Base-by-base conservation (phyloP, 352 stramenopile species). In the Phytophthora meadii region DNA sequence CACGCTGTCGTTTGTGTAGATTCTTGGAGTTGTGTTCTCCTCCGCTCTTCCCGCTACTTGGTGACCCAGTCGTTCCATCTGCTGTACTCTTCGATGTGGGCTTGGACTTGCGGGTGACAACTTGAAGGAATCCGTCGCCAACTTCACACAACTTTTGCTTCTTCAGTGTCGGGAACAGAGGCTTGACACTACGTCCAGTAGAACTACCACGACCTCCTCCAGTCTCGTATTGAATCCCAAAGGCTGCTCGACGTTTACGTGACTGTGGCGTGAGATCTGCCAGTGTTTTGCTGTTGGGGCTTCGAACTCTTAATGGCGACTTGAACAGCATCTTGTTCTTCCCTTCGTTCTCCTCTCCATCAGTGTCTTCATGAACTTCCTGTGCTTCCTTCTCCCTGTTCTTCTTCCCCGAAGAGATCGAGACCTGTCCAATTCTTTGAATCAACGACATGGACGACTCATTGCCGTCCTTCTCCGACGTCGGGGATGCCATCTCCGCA, bases 341-440 rank as follows among this genome's bases (percentile, higher is more conserved):
- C 42, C 59, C 46, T 28, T 72, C 59, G n/a, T 55, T 68, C 34
- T 67, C 63, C 34, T 63, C 68, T 51, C 54, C 45, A 10, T 72
- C 48, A 17, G 60, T 69, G 17, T 66, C 55, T 67, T 69, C 60
- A 34, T 46, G 28, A 0, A 10, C n/a, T 37, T 68, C 49, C 27
- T 58, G 34, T 8, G 50, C 44, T 24, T 52, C 49, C 34, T 54
- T 30, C 25, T 57, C 49, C 15, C 28, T 63, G 28, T 68, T 47
- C 24, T 40, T 57, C 14, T 50, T 68, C 15, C 56, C 56, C 1
- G 81, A 74, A 4, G 87, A 95, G 30, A 95, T 95, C 4, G 82
- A 85, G 9, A 93, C 84, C 30, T 93, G 84, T 41, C 78, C 82
- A 32, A 95, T 95, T 1, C 81, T 79, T 55, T 95, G 77, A 59